A percentile compares a stretch with the other conserved stretches of the same genome.
Evolutionary conservation across 352 stramenopile genomes (phyloP).

Genomic region (Elongisporangium undulatum): DNA sequence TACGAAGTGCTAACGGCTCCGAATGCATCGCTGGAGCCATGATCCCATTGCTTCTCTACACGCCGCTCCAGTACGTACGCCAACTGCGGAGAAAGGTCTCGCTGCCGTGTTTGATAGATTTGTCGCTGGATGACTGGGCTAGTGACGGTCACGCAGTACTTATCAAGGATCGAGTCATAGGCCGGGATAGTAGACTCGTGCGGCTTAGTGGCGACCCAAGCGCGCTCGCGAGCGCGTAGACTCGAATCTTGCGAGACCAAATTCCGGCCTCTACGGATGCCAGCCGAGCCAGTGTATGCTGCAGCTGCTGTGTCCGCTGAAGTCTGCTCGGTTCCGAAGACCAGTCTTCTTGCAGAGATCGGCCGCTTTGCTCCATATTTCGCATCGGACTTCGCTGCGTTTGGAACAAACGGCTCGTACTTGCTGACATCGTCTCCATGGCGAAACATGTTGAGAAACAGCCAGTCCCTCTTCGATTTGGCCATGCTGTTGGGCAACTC

Average conservation of each 20-base stretch:
- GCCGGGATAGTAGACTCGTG: constrained; percentile 46
- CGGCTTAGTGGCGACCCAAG: constrained; percentile 45
- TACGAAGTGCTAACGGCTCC: constrained; percentile 36
- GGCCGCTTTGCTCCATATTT: constrained; percentile 3
- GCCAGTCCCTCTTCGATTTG: constrained; percentile 69
- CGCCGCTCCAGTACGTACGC: constrained; percentile 70
- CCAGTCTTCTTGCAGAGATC: neutral
- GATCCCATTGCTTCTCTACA: constrained; percentile 48
- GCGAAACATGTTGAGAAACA: constrained; percentile 80
- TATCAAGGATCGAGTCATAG: constrained; percentile 81
- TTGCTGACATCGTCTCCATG: constrained; percentile 59
- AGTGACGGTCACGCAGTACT: constrained; percentile 74
- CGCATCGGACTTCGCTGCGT: constrained; percentile 4
- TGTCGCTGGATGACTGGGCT: constrained; percentile 66
- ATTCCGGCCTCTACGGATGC: constrained; percentile 12
- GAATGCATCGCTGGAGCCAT: constrained; percentile 26
- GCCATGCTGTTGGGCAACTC: constrained; percentile 36
- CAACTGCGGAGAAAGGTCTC: constrained; percentile 64
- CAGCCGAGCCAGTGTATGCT: constrained; percentile 7
- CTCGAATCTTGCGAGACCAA: constrained; percentile 14
- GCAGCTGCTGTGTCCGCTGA: neutral
- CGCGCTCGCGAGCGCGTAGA: constrained; percentile 31
- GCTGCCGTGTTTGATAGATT: constrained; percentile 58
- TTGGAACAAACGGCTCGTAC: constrained; percentile 59
- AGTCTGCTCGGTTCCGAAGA: neutral